A percentile compares a stretch with the other conserved stretches of the same genome.
Evolutionary conservation across 164 flowering plant species (phyloP).

Genomic region (Dillenia turbinata): DNA sequence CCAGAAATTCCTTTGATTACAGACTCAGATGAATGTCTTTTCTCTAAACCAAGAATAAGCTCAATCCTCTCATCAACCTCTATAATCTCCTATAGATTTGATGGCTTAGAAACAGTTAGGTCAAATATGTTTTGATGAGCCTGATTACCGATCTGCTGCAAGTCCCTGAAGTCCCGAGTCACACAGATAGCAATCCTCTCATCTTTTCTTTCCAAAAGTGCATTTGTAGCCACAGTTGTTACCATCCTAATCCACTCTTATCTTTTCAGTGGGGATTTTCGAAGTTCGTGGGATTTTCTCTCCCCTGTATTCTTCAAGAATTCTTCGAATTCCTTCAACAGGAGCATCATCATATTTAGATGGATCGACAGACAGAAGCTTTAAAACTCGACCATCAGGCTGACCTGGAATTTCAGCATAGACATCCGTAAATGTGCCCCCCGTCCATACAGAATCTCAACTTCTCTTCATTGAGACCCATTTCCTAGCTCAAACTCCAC

Average conservation of each 20-base stretch:
- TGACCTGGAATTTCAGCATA: conserved; percentile 90
- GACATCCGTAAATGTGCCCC: conserved; percentile 96
- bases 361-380: conserved; percentile 91
- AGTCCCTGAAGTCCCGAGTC: conserved; percentile 79
- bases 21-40: conserved; percentile 16
- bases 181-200: conserved; percentile 95
- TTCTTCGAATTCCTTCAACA: conserved; percentile 88
- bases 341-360: conserved; percentile 97
- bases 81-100: conserved; percentile 83
- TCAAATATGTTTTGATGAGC: conserved; percentile 95
- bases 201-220: conserved; percentile 90
- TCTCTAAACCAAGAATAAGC: conserved; percentile 44
- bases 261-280: conserved; percentile 82
- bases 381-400: conserved; percentile 64
- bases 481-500: conserved; percentile 7
- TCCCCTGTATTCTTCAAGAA: conserved; percentile 78
- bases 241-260: conserved; percentile 99
- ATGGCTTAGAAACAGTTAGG: conserved; percentile 76
- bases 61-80: conserved; percentile 92
- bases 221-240: conserved; percentile 97
- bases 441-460: conserved; percentile 80
- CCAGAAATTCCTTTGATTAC: conserved; percentile 74
- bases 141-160: conserved; percentile 94
- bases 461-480: conserved; percentile 44
- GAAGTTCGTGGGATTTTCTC: conserved; percentile 61